Conservation (phyloP, 2,329 filamentous ascomycete species). For the Aspergillus sp. region DNA sequence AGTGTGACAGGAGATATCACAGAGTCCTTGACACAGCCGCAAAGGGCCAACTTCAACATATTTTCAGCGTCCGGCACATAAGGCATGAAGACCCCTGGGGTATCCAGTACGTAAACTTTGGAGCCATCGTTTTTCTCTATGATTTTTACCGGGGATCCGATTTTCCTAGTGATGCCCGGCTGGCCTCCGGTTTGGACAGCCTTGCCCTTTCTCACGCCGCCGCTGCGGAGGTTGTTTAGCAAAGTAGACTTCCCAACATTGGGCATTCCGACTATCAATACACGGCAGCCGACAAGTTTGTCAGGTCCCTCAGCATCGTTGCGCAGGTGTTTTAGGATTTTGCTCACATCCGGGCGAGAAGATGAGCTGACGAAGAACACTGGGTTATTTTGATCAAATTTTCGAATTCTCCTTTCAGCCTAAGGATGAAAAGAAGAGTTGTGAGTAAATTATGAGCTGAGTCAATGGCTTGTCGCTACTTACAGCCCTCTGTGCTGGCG, state of each 20-base stretch:
- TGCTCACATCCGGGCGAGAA: conserved; percentile 29
- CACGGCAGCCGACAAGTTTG: conserved; percentile 74
- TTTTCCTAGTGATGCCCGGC: conserved; percentile 85
- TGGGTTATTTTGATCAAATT: conserved; percentile 33
- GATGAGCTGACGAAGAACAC: conserved; percentile 39
- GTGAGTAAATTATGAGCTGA: not conserved
- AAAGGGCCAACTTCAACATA: conserved; percentile 94
- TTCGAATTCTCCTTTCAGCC: conserved; percentile 35
- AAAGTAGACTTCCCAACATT: conserved; percentile 95
- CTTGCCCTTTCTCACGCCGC: conserved; percentile 65
- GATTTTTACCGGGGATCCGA: conserved; percentile 81
- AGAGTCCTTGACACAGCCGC: conserved; percentile 86
- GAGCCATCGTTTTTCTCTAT: conserved; percentile 55
- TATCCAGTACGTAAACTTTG: conserved; percentile 84
- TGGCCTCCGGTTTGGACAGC: conserved; percentile 81
- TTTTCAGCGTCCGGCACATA: conserved; percentile 80
- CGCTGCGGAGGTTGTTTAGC: conserved; percentile 78
- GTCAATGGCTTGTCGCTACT: conserved; percentile 12
- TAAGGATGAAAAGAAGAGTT: conserved; percentile 8
- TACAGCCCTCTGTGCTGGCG: conserved; percentile 43
- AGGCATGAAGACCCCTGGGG: conserved; percentile 91
- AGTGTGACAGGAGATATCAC: conserved; percentile 75
- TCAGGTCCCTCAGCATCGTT: conserved; percentile 32
- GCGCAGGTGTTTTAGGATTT: conserved; percentile 35
- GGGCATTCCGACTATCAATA: conserved; percentile 93